Conservation (phyloP, 2,329 filamentous ascomycete genomes). For the Venturia carpophila region DNA sequence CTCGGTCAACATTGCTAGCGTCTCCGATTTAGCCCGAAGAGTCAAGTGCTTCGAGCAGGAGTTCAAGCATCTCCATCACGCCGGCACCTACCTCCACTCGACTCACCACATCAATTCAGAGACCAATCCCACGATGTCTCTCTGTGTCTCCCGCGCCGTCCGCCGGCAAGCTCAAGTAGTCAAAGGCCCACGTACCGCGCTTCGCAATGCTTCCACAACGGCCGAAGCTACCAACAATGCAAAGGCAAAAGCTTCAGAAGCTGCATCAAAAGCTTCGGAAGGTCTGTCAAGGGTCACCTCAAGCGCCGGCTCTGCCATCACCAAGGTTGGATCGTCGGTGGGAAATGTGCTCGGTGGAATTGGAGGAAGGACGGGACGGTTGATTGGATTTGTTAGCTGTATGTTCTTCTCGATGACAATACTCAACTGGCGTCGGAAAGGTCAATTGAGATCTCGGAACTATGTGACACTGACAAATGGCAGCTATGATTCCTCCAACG, state of each 20-base stretch:
- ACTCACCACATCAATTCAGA: slow-evolving; percentile 6
- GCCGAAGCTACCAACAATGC: slow-evolving; percentile 39
- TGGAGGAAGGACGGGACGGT: slow-evolving; percentile 73
- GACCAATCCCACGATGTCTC: slow-evolving; percentile 36
- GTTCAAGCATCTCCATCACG: not conserved
- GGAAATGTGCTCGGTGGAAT: slow-evolving; percentile 62
- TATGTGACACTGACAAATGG: not conserved
- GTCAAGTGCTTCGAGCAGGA: not conserved
- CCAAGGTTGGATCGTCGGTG: slow-evolving; percentile 46
- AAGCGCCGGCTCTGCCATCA: slow-evolving; percentile 69
- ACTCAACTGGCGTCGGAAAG: not conserved
- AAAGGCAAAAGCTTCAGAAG: slow-evolving; percentile 38
- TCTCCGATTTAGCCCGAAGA: not conserved
- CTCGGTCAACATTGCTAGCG: too few species aligned
- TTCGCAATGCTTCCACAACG: slow-evolving; percentile 44
- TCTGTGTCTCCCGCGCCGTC: slow-evolving; percentile 39
- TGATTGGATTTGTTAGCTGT: slow-evolving; percentile 81
- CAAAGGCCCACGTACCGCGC: slow-evolving; percentile 34
- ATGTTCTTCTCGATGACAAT: slow-evolving; percentile 36
- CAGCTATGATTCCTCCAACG: slow-evolving; percentile 56
- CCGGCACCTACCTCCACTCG: not conserved
- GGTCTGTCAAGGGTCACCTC: slow-evolving; percentile 75
- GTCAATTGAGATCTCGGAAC: slow-evolving; percentile 6
- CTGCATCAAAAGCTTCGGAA: slow-evolving; percentile 61
- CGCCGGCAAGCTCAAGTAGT: slow-evolving; percentile 37